Evolutionary conservation across 108 stramenopile genomes (phyloP).

Genomic region (Parietichytrium sp.): DNA sequence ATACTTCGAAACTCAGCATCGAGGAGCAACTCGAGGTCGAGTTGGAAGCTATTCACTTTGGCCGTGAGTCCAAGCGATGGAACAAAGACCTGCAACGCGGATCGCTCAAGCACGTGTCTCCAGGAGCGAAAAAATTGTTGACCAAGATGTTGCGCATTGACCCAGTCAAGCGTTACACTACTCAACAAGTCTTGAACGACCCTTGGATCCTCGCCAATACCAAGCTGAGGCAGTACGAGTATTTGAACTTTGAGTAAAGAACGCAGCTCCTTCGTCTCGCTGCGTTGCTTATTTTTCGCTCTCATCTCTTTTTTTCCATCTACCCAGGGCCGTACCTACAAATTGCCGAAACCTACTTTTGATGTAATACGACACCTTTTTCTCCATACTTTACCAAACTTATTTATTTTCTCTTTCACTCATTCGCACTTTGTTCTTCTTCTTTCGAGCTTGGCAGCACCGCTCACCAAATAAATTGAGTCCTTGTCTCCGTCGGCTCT

Average conservation of each 20-base stretch:
- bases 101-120: background rate
- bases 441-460: too few relatives aligned
- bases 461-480: too few relatives aligned
- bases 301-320: too few relatives aligned
- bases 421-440: too few relatives aligned
- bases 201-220: conserved; percentile 18
- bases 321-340: too few relatives aligned
- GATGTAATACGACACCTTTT: too few relatives aligned
- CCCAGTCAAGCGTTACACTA: conserved; percentile 36
- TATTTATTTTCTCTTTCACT: too few relatives aligned
- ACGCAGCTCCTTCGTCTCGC: too few relatives aligned
- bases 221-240: conserved; percentile 33
- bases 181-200: conserved; percentile 33
- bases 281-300: too few relatives aligned
- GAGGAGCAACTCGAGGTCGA: conserved; percentile 36
- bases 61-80: conserved; percentile 24
- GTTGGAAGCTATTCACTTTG: conserved; percentile 12
- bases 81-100: background rate
- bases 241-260: conserved; percentile 31
- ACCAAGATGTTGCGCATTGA: conserved; percentile 8
- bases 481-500: too few relatives aligned
- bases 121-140: background rate
- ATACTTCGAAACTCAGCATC: conserved; percentile 29
- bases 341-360: too few relatives aligned
- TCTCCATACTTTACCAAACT: too few relatives aligned